Evolutionary conservation across 768 basidiomycete genomes (phyloP), one percentile per base, ranked within the genome.

Genomic region (Panus rudis): DNA sequence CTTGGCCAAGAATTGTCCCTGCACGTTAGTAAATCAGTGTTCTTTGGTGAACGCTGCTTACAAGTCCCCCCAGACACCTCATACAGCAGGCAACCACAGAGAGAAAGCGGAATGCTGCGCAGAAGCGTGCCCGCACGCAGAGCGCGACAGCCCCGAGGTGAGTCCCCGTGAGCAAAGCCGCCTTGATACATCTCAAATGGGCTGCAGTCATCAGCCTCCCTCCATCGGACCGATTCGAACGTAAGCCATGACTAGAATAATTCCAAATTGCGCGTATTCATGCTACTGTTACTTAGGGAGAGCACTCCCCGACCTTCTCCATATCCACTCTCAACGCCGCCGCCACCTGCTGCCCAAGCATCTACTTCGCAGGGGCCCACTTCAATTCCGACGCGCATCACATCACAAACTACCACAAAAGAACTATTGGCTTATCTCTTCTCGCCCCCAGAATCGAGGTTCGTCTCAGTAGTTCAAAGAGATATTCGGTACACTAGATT

Each of bases 21-120:
- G 90, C 88, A 92, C 90, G 89, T 91, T 56, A 53, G 85, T 78
- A 14, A 50, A 45, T 50, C 46, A 51, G 46, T 46, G 37, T 41
- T 38, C 45, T 42, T 39, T 49, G 52, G 52, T 49, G 46, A 54
- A 43, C 43, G 49, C 48, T 49, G 54, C 34, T 35, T 39, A 44
- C 32, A 48, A 50, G 45, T 37, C 46, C 28, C 27, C 39, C 14
- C 56, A 88, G 85, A 47, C 84, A 90, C 58, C 80, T 66, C 57
- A 82, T 89, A 21, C 88, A 90, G 57, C 86, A 89, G 63, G 84
- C 82, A 16, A 90, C 88, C 5, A 83, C 75, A 61, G 86, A 90
- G 66, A 84, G 84, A 70, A 88, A 88, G 62, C 83, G 85, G 47
- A 68, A 63, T 45, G 67, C 73, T 31, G 62, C 70, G 26, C 65